A percentile compares a stretch with the other conserved stretches of the same genome.
These are phyloP conservation scores for Gamsiella multidivaricata DNA, from an alignment of 192 early-diverging fungal species.

Conservation along the genomic window DNA sequence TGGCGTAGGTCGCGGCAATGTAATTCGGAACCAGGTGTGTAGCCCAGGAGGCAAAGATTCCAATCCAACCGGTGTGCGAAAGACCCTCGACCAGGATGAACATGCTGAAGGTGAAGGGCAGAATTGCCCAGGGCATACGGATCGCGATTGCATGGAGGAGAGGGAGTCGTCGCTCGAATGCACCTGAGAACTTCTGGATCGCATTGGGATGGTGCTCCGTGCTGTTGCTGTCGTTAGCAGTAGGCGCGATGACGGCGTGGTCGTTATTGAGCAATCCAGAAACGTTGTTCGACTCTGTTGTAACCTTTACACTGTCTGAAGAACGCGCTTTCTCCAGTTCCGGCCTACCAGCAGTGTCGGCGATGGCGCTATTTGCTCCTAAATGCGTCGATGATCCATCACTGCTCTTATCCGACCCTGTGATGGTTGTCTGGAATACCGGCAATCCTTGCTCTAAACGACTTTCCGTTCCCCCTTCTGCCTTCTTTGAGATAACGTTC, in stretches of 20 bases:
- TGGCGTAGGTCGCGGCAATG: constrained; percentile 69
- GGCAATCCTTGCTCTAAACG: constrained; percentile 31
- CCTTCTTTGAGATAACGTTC: no score
- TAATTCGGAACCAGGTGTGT: constrained; percentile 63
- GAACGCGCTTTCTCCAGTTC: no score
- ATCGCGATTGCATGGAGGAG: constrained; percentile 61
- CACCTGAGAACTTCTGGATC: not conserved
- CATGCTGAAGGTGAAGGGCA: constrained; percentile 87
- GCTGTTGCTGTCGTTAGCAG: no score
- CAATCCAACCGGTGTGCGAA: constrained; percentile 72
- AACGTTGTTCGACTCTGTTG: no score
- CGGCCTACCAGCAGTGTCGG: no score
- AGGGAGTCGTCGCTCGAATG: constrained; percentile 54
- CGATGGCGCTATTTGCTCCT: no score
- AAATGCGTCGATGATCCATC: no score
- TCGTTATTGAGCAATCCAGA: no score
- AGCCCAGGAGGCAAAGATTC: constrained; percentile 69
- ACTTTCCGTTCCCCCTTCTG: not conserved
- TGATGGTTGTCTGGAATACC: no score
- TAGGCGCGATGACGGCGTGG: no score
- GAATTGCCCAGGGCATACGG: constrained; percentile 80
- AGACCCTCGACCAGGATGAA: constrained; percentile 88
- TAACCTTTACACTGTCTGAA: no score
- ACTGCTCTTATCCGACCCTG: constrained; percentile 18
- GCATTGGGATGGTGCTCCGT: no score